Evolutionary conservation across 106 monocot genomes (phyloP), one percentile per base, ranked within the genome.

Genomic region (Allium fistulosum): DNA sequence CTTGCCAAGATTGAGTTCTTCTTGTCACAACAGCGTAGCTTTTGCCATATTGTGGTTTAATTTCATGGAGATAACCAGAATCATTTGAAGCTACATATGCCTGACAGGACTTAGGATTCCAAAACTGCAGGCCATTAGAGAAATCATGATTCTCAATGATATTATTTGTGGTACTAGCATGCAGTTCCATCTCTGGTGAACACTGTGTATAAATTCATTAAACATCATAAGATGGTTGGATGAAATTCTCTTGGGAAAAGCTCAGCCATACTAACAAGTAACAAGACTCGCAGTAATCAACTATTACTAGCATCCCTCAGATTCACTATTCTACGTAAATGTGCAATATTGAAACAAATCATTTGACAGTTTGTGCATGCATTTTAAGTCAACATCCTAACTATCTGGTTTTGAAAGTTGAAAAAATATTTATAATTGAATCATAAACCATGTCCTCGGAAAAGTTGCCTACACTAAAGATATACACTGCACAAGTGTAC

Each of bases 1-100:
- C 95, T 76, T 95, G 91, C 95, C 88, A 91, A 59, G 50, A 70
- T 48, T 81, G 72, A 9, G 82, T 94, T 11, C 94, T 79, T n/a
- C 77, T 48, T 17, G 91, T 95, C 52, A 95, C 79, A 46, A 95
- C 83, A 53, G 77, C 77, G 71, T 95, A 88, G 46, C 46, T 71
- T 17, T 45, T 48, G 47, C 79, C 79, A 27, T 75, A 71, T 57
- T 73, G 57, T 26, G 84, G 72, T 13, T 72, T 79, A 71, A 78
- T 50, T 71, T 78, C 82, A 68, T 70, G 57, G 68, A 50, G 59
- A 47, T 58, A 72, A 17, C 72, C 63, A 77, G 80, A 79, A 17
- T 69, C 70, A 18, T 61, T 61, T 53, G 63, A 64, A 37, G 81
- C 83, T 18, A 95, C 71, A 72, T 76, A 81, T 50, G 81, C 91